These are phyloP conservation scores for Penicillium cinerascens DNA, from an alignment of 495 filamentous ascomycete genomes.

Conservation along the genomic window DNA sequence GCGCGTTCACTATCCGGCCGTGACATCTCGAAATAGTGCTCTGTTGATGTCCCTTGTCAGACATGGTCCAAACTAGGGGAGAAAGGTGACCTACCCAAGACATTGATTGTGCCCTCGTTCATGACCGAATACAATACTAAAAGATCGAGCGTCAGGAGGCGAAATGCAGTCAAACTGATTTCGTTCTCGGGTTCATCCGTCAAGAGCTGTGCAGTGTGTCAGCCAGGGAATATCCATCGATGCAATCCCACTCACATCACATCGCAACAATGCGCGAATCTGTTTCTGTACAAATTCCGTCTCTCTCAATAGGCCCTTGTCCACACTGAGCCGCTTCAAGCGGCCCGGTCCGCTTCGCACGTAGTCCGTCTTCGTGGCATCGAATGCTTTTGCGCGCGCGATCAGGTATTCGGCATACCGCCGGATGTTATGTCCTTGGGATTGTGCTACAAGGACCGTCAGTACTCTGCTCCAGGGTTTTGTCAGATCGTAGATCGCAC, in stretches of 20 bases:
- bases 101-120: conserved; percentile 97
- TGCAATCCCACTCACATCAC: conserved; percentile 63
- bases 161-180: conserved; percentile 93
- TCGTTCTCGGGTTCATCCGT: conserved; percentile 92
- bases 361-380: conserved; percentile 83
- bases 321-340: conserved; percentile 80
- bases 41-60: conserved; percentile 43
- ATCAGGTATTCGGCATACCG: conserved; percentile 86
- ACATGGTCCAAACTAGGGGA: not conserved
- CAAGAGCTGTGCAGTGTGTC: conserved; percentile 61
- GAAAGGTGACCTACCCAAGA: conserved; percentile 63
- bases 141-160: conserved; percentile 86
- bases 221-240: conserved; percentile 18
- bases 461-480: conserved; percentile 1
- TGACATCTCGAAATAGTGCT: conserved; percentile 99
- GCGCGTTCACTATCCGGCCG: conserved; percentile 88
- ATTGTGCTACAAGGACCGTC: conserved; percentile 59
- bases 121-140: conserved; percentile 88
- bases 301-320: conserved; percentile 90
- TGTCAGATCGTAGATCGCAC: conserved; percentile 46
- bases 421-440: conserved; percentile 91
- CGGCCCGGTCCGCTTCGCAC: conserved; percentile 79
- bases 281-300: conserved; percentile 89
- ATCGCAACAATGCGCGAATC: conserved; percentile 79
- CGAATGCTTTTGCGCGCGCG: conserved; percentile 75